Base-by-base conservation (phyloP, 768 basidiomycete genomes). In the Kwoniella botswanensis region DNA sequence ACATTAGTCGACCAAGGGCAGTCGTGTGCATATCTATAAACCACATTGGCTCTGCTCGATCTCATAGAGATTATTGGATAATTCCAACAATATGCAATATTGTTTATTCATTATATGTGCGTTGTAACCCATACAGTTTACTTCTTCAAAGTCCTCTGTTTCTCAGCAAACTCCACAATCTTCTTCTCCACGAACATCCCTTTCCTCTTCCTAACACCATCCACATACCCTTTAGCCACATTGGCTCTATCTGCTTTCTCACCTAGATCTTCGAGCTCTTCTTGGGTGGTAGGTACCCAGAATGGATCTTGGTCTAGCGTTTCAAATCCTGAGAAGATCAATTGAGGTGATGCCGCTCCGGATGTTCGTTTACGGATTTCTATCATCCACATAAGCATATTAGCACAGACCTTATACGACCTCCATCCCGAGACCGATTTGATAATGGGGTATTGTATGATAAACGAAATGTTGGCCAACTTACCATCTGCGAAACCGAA, bases 271-370 rank as follows among this genome's bases (percentile, higher is more conserved):
- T 98, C 96, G 52, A 98, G 86, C 74, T 98, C 96, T 80, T 97
- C 95, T 77, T 94, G 93, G 0, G 96, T 98, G 18, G 93, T 94
- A 0, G 95, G 95, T 3, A 97, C 94, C 95, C 95, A 98, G 85
- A 94, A 98, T 6, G 95, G 95, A 85, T 98, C 93, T 75, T 90
- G 89, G 82, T 96, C 93, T 24, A 98, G 87, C 77, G 96, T 87
- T 82, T 98, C 95, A 83, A 94, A 99, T 90, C 96, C 97, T 84
- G 90, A 92, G 85, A 99, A 99, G 73, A 99, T 93, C 22, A 99
- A 87, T 79, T 98, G 97, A 0, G 97, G 97, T 75, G 93, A 96
- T 0, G 97, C 97, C 4, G 96, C 96, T 2, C 97, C 97, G 0
- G 96, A 98, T 0, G 97, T 98, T 35, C 92, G 88, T 79, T 94